A percentile compares a stretch with the other conserved stretches of the same genome.
phyloP scores from a whole-genome alignment of 2,329 filamentous ascomycete genomes.

The Alternaria metachromatica region DNA sequence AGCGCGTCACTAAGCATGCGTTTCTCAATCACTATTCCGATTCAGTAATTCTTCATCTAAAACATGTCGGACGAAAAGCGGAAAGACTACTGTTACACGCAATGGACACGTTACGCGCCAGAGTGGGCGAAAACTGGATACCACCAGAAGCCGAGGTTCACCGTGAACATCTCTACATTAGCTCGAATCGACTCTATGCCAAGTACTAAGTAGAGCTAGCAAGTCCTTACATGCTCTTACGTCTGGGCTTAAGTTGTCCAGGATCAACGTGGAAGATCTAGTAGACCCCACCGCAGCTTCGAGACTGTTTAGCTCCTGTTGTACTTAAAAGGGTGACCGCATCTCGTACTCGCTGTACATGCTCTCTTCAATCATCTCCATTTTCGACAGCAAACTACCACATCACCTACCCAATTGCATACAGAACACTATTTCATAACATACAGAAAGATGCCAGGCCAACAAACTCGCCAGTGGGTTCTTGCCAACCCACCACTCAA shows the following conservation, averaged over 20 bases:
- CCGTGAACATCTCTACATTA: slow-evolving; percentile 4
- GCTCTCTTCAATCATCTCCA: background rate
- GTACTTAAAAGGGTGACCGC: slow-evolving; percentile 5
- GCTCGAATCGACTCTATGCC: background rate
- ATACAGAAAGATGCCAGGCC: slow-evolving; percentile 33
- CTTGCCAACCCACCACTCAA: slow-evolving; percentile 50
- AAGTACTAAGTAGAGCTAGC: slow-evolving; percentile 3
- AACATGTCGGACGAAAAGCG: background rate
- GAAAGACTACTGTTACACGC: background rate
- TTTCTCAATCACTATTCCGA: background rate
- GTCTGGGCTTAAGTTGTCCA: background rate
- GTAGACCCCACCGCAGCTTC: slow-evolving; percentile 5
- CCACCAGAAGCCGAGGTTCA: slow-evolving; percentile 17
- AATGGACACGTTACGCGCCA: background rate
- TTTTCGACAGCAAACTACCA: background rate
- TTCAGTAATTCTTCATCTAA: background rate
- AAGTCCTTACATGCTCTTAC: background rate
- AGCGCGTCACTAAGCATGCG: background rate
- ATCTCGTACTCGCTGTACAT: background rate
- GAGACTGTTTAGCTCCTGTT: background rate
- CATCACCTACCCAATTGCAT: background rate
- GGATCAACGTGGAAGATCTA: slow-evolving; percentile 5
- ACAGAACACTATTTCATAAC: background rate
- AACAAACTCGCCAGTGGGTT: slow-evolving; percentile 53
- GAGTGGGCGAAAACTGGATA: slow-evolving; percentile 6